Evolutionary conservation across 2,329 filamentous ascomycete genomes (phyloP).

Genomic region (Penicillium vulpinum): DNA sequence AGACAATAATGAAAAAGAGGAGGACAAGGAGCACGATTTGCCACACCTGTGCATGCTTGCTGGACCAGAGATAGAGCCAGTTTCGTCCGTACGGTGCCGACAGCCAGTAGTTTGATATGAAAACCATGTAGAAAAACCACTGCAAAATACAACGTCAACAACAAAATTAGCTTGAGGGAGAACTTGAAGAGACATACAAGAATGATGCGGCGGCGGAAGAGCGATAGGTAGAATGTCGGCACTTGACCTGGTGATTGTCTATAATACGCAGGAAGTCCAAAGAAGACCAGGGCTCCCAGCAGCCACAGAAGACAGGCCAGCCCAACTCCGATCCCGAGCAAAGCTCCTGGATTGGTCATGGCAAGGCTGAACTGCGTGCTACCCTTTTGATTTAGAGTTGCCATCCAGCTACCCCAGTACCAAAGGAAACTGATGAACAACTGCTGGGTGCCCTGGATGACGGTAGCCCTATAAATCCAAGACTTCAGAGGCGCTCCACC

Average conservation of each 20-base stretch:
- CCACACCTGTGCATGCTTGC: slow-evolving; percentile 57
- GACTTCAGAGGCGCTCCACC: slow-evolving; percentile 59
- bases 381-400: slow-evolving; percentile 44
- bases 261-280: slow-evolving; percentile 66
- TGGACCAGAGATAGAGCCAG: slow-evolving; percentile 63
- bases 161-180: neutral
- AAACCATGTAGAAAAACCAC: slow-evolving; percentile 62
- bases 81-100: slow-evolving; percentile 66
- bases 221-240: slow-evolving; percentile 64
- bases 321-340: slow-evolving; percentile 58
- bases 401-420: slow-evolving; percentile 63
- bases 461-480: slow-evolving; percentile 65
- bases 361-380: slow-evolving; percentile 35
- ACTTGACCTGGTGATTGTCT: slow-evolving; percentile 63
- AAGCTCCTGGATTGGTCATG: slow-evolving; percentile 45
- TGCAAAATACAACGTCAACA: neutral
- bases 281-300: slow-evolving; percentile 55
- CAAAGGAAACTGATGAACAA: slow-evolving; percentile 64
- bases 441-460: slow-evolving; percentile 67
- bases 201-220: slow-evolving; percentile 59
- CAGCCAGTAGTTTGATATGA: slow-evolving; percentile 68
- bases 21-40: slow-evolving; percentile 54
- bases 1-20: slow-evolving; percentile 56
- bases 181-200: slow-evolving; percentile 37
- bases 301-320: slow-evolving; percentile 58